A percentile compares a stretch with the other conserved stretches of the same genome.
Evolutionary conservation across 768 basidiomycete genomes (phyloP).

Genomic region (Tricholoma flavovirens): DNA sequence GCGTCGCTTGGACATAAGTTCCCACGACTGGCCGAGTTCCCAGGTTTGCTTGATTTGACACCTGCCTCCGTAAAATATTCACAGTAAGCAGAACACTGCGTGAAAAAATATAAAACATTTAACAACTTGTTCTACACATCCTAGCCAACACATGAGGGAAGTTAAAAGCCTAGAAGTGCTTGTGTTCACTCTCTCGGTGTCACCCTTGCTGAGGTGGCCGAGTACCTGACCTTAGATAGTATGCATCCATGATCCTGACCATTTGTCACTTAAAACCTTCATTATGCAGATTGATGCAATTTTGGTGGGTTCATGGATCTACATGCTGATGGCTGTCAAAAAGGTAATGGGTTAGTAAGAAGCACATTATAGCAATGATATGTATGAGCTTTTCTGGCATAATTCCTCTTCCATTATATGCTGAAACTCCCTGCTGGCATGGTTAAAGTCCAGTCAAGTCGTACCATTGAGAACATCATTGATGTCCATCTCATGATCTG

Average conservation of each 20-base stretch:
- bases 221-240: no score
- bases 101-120: no score
- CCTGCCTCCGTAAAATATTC: no score
- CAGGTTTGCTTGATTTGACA: no score
- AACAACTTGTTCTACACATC: no score
- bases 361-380: not conserved
- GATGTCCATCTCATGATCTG: not conserved
- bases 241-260: conserved; percentile 4
- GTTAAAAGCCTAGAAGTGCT: no score
- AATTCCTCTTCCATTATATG: conserved; percentile 2
- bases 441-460: not conserved
- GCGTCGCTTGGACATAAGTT: no score
- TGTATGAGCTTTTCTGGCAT: not conserved
- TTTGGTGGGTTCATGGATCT: not conserved
- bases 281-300: not conserved
- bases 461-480: not conserved
- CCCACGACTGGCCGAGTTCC: no score
- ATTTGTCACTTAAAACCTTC: conserved; percentile 5
- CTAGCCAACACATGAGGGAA: no score
- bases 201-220: no score
- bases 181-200: no score
- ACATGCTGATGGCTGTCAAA: not conserved
- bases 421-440: conserved; percentile 4
- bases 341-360: not conserved
- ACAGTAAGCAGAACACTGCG: no score